These are phyloP conservation scores for Cladorrhinum sp. DNA, from an alignment of 2,329 filamentous ascomycete genomes.

Conservation along the genomic window DNA sequence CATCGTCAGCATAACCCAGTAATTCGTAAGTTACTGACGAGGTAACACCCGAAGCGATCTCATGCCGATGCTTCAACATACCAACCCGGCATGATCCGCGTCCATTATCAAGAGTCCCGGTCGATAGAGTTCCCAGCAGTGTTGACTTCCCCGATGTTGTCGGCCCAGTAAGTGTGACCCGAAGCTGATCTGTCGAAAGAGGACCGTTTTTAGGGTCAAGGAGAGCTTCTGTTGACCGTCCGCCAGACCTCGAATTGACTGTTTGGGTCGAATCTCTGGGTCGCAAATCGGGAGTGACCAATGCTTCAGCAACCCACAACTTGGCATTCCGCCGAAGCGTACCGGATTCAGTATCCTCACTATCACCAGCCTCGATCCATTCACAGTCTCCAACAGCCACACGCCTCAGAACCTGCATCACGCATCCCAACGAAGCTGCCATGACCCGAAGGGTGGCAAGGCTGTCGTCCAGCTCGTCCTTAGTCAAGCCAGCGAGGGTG, in stretches of 20 bases:
- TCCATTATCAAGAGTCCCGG: constrained; percentile 85
- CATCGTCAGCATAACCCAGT: constrained; percentile 68
- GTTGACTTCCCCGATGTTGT: constrained; percentile 93
- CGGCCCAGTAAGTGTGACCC: constrained; percentile 82
- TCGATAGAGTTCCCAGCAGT: constrained; percentile 81
- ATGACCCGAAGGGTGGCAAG: constrained; percentile 80
- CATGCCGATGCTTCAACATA: constrained; percentile 87
- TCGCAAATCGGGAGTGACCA: constrained; percentile 72
- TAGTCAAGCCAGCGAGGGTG: constrained; percentile 79
- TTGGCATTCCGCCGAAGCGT: constrained; percentile 44
- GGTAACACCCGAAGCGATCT: constrained; percentile 86
- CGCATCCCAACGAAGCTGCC: constrained; percentile 88
- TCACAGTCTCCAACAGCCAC: constrained; percentile 85
- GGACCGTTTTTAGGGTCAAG: constrained; percentile 38
- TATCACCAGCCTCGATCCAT: constrained; percentile 48
- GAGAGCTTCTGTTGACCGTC: constrained; percentile 16
- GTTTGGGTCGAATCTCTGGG: constrained; percentile 30
- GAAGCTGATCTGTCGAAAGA: constrained; percentile 69
- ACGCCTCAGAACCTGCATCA: constrained; percentile 75
- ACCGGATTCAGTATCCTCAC: constrained; percentile 34
- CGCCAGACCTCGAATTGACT: constrained; percentile 7
- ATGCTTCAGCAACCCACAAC: constrained; percentile 85
- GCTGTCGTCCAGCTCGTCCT: constrained; percentile 91
- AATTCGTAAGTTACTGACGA: constrained; percentile 94
- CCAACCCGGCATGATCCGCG: constrained; percentile 85